Percentiles rank a stretch among this genome's conserved stretches.
These are phyloP conservation scores for Nigrospora sphaerica DNA, from an alignment of 2,329 filamentous ascomycete genomes.

Conservation along the genomic window DNA sequence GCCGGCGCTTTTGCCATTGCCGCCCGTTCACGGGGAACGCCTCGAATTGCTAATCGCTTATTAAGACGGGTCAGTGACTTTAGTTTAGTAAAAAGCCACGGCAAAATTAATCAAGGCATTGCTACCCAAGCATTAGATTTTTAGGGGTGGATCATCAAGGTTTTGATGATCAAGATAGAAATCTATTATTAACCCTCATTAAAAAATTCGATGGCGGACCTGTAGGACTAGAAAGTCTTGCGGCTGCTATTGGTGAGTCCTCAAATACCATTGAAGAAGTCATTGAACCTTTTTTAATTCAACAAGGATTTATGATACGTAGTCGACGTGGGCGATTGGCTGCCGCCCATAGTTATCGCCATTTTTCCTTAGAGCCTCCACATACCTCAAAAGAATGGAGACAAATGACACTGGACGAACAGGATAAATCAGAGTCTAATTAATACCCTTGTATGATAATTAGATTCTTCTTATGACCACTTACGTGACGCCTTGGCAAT, in stretches of 20 bases:
- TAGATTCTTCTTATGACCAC: too few species aligned
- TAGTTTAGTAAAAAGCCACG: background rate
- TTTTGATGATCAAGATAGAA: background rate
- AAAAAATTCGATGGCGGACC: background rate
- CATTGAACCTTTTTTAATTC: background rate
- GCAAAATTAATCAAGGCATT: background rate
- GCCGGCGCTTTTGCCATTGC: background rate
- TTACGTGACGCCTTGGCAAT: too few species aligned
- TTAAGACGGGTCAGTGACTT: background rate
- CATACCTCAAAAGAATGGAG: too few species aligned
- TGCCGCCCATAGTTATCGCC: too few species aligned
- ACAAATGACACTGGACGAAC: too few species aligned
- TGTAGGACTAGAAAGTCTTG: background rate
- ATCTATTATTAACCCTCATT: background rate
- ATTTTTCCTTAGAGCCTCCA: too few species aligned
- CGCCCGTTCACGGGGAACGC: background rate
- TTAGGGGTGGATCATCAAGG: background rate
- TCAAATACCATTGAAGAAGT: background rate
- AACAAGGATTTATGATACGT: background rate
- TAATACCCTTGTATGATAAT: too few species aligned
- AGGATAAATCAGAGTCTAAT: too few species aligned
- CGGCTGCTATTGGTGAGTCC: background rate
- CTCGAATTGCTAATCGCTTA: background rate
- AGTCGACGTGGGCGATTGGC: background rate
- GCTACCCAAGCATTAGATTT: background rate